Conservation (phyloP, 331 rosid species). For the Rhamnella rubrinervis region DNA sequence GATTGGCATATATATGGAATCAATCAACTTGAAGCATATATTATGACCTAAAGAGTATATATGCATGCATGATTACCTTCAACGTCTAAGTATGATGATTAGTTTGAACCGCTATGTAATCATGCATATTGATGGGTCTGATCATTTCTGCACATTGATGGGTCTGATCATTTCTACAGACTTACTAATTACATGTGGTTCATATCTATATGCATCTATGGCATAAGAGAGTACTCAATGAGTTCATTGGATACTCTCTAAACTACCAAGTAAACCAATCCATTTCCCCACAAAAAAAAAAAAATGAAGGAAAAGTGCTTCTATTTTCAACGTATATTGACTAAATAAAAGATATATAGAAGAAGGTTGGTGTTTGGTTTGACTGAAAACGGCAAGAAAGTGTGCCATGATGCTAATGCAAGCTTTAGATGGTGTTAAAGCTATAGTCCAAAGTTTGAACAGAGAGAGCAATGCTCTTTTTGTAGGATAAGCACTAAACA, state of each 20-base stretch:
- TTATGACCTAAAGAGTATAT: too few species aligned
- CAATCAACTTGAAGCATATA: too few species aligned
- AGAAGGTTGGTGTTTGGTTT: constrained; percentile 55
- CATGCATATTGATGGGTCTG: too few species aligned
- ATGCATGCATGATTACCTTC: too few species aligned
- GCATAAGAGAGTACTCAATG: not conserved
- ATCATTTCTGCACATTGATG: too few species aligned
- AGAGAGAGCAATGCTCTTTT: constrained; percentile 8
- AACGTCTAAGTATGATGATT: too few species aligned
- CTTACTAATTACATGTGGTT: too few species aligned
- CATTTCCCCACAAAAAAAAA: not conserved
- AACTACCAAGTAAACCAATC: not conserved
- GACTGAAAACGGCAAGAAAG: constrained; percentile 37
- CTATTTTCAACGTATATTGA: constrained; percentile 30
- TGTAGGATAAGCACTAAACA: constrained; percentile 17
- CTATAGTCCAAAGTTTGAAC: constrained; percentile 25
- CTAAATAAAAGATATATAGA: constrained; percentile 7
- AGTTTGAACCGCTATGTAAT: too few species aligned
- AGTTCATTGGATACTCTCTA: constrained; percentile 27
- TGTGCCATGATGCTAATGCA: constrained; percentile 12
- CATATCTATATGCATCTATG: too few species aligned
- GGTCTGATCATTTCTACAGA: too few species aligned
- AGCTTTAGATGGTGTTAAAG: constrained; percentile 9
- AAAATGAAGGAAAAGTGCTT: not conserved
- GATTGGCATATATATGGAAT: too few species aligned